Evolutionary conservation across 225 moss, liverwort and hornwort species (phyloP).

Genomic region (Sphagnum tenellum): DNA sequence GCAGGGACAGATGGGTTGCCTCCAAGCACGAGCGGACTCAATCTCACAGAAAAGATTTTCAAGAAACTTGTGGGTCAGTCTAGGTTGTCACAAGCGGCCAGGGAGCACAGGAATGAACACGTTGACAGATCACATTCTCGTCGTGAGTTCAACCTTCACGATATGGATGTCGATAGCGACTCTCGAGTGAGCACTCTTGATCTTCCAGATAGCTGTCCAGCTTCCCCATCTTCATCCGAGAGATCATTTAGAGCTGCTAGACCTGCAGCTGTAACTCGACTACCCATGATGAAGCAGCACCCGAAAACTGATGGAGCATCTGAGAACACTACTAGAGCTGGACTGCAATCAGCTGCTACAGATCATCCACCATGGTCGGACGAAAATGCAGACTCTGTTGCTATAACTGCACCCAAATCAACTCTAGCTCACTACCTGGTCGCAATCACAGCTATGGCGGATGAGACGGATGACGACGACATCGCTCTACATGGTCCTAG

Average conservation of each 20-base stretch:
- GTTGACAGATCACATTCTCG: too few species aligned
- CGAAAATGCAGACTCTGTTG: not conserved
- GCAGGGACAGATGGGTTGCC: not conserved
- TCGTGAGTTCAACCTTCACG: too few species aligned
- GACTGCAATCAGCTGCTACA: too few species aligned
- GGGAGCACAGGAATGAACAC: too few species aligned
- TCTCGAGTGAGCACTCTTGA: slow-evolving; percentile 48
- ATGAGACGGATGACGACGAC: slow-evolving; percentile 24
- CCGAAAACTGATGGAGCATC: too few species aligned
- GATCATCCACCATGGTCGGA: too few species aligned
- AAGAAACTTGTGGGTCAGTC: slow-evolving; percentile 33
- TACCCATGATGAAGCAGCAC: too few species aligned
- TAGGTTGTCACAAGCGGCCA: slow-evolving; percentile 12
- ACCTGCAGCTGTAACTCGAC: too few species aligned
- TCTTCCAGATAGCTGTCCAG: slow-evolving; percentile 18
- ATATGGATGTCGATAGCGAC: slow-evolving; percentile 14
- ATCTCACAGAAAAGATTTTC: slow-evolving; percentile 33
- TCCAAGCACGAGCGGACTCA: slow-evolving; percentile 8
- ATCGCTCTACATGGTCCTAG: slow-evolving; percentile 39
- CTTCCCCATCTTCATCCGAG: slow-evolving; percentile 34
- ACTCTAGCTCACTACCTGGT: slow-evolving; percentile 27
- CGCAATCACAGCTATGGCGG: slow-evolving; percentile 16
- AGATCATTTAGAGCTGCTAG: slow-evolving; percentile 18
- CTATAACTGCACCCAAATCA: slow-evolving; percentile 6
- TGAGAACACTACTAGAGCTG: too few species aligned